A percentile compares a stretch with the other conserved stretches of the same genome.
Evolutionary conservation across 352 stramenopile species (phyloP).

Genomic region (Globisporangium mamillatum): DNA sequence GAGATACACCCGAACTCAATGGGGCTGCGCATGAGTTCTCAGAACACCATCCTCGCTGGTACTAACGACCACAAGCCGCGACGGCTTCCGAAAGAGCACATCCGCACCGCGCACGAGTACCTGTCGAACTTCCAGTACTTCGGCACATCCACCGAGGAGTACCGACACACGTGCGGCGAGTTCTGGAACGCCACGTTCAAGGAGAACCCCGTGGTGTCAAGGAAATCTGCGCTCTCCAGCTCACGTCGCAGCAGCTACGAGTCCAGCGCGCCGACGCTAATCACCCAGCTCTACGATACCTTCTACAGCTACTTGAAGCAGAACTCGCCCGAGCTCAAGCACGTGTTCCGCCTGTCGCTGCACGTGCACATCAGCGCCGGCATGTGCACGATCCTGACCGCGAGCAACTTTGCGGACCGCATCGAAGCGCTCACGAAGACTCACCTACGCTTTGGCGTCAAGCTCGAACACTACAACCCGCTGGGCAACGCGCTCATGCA

Average conservation of each 20-base stretch:
- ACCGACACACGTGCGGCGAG: conserved; percentile 27
- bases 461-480: conserved; percentile 86
- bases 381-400: conserved; percentile 36
- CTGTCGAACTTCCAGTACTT: conserved; percentile 38
- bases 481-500: conserved; percentile 84
- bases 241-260: conserved; percentile 21
- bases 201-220: conserved; percentile 14
- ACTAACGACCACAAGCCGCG: conserved; percentile 6
- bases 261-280: conserved; percentile 12
- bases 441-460: conserved; percentile 82
- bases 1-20: background rate
- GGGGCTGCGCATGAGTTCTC: conserved; percentile 20
- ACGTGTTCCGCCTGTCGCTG: conserved; percentile 45
- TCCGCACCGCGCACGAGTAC: conserved; percentile 32
- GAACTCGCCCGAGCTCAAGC: conserved; percentile 45
- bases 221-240: conserved; percentile 7
- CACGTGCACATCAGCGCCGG: conserved; percentile 78
- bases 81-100: conserved; percentile 24
- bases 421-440: conserved; percentile 68
- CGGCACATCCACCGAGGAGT: conserved; percentile 27
- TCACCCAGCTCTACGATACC: conserved; percentile 37
- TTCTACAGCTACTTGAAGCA: conserved; percentile 49
- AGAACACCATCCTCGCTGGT: conserved; percentile 17
- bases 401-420: conserved; percentile 58
- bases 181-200: conserved; percentile 41